Evolutionary conservation across 208 protist species (phyloP), one percentile per base, ranked within the genome.

Genomic region (Crithidia thermophila): DNA sequence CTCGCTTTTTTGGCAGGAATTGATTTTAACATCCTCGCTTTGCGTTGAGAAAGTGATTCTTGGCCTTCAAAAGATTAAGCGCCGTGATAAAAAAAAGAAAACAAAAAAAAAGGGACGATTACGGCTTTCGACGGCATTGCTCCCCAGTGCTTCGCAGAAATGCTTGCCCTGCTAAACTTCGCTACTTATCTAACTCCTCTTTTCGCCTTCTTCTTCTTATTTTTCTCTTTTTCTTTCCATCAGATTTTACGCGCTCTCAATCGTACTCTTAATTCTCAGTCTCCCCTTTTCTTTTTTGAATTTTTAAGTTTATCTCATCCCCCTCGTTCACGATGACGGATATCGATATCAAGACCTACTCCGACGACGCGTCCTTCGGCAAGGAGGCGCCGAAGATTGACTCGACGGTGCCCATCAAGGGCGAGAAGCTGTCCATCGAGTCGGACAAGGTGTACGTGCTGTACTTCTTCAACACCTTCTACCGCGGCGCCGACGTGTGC

Each of bases 391-490:
- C 90, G 21, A 43, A 70, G 46, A 77, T 96, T 49, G 79, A 79
- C 58, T 71, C 68, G 4, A 49, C 84, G 30, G 84, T 89, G 70
- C 72, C 85, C 62, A 77, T 96, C 71, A 87, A 88, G 66, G 90
- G 90, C 42, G 90, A 84, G n/a, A 80, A 76, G 60, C 53, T 93
- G 20, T 49, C 61, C 20, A 71, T 95, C 43, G 72, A 59, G 18
- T 20, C 39, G 39, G 84, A 76, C 47, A 91, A 91, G 60, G 82
- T 93, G 37, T 87, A 93, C 72, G 85, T 95, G 42, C 75, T 97
- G 36, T 97, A 95, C 81, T 95, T 97, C 78, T 95, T 95, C 79
- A 93, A 92, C 77, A 97, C 88, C 30, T 97, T 95, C 76, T 94
- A 97, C 77, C 91, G 90, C 52, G 92, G 92, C 53, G 92, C 89